Percentiles rank a stretch among this genome's conserved stretches.
phyloP scores from a whole-genome alignment of 1,139 yeast genomes.

The Suhomyces ambrosiae region DNA sequence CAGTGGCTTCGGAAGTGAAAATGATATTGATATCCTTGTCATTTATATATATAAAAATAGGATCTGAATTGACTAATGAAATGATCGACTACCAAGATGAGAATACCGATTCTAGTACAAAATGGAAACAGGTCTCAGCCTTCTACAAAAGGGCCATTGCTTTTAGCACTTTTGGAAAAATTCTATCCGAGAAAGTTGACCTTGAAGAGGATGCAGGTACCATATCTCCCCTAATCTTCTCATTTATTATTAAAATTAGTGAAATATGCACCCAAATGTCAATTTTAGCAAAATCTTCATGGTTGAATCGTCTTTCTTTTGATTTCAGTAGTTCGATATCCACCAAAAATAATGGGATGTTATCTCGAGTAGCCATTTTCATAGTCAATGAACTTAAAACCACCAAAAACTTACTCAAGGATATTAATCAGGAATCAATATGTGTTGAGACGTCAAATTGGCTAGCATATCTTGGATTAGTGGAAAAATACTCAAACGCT shows the following conservation, averaged over 20 bases:
- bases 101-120: slow-evolving; percentile 23
- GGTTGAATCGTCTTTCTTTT: slow-evolving; percentile 40
- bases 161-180: slow-evolving; percentile 27
- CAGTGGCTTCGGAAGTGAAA: slow-evolving; percentile 34
- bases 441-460: slow-evolving; percentile 29
- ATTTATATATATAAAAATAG: slow-evolving; percentile 36
- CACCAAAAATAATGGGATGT: slow-evolving; percentile 41
- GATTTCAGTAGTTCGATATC: slow-evolving; percentile 30
- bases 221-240: slow-evolving; percentile 17
- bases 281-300: slow-evolving; percentile 41
- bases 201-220: slow-evolving; percentile 1
- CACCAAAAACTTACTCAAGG: slow-evolving; percentile 10
- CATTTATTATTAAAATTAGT: slow-evolving; percentile 31
- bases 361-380: slow-evolving; percentile 46
- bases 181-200: slow-evolving; percentile 4
- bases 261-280: slow-evolving; percentile 44
- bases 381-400: slow-evolving; percentile 36
- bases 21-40: slow-evolving; percentile 27
- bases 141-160: slow-evolving; percentile 39
- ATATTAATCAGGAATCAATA: slow-evolving; percentile 6
- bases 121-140: slow-evolving; percentile 42
- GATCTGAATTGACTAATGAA: slow-evolving; percentile 41
- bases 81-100: slow-evolving; percentile 24
- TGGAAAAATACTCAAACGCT: slow-evolving; percentile 41
- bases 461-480: slow-evolving; percentile 35